Percentiles rank a stretch among this genome's conserved stretches.
phyloP scores from a whole-genome alignment of 2,329 filamentous ascomycete species.

The Gaeumannomyces tritici region DNA sequence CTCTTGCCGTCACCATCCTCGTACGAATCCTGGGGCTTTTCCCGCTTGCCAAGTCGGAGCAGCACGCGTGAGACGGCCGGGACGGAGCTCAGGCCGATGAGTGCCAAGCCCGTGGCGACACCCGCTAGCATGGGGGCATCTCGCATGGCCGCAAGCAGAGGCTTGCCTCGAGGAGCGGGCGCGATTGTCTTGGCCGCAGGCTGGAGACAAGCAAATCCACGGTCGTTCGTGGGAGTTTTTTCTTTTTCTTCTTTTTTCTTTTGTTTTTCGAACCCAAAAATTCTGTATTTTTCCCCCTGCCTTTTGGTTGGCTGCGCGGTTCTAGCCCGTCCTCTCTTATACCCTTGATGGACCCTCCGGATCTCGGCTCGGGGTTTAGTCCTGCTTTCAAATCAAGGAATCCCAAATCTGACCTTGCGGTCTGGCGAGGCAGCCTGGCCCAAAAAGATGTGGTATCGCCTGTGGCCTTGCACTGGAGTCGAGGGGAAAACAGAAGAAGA shows the following conservation, averaged over 20 bases:
- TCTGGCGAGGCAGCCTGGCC: too few species aligned
- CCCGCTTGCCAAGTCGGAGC: conserved; percentile 15
- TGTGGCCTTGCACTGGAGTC: neutral
- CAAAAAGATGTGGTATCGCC: too few species aligned
- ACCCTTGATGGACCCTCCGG: neutral
- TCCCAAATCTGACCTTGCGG: too few species aligned
- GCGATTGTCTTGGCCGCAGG: too few species aligned
- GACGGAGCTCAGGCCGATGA: conserved; percentile 18
- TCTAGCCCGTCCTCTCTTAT: neutral
- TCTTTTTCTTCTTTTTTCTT: too few species aligned
- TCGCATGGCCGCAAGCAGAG: conserved; percentile 12
- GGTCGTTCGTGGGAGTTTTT: too few species aligned
- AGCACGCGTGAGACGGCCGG: conserved; percentile 19
- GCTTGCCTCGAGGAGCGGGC: neutral
- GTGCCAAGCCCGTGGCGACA: conserved; percentile 16
- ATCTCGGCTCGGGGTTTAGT: neutral
- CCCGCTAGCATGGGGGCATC: conserved; percentile 16
- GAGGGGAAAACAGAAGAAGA: neutral
- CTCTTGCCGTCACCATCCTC: conserved; percentile 62
- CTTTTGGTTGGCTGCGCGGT: neutral
- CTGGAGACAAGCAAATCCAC: too few species aligned
- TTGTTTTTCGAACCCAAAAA: too few species aligned
- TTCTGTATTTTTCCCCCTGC: too few species aligned
- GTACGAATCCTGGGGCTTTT: conserved; percentile 36
- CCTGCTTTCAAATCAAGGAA: neutral